Evolutionary conservation across 1,284 basidiomycete genomes (phyloP), one percentile per base, ranked within the genome.

Genomic region (Dichomitus squalens): DNA sequence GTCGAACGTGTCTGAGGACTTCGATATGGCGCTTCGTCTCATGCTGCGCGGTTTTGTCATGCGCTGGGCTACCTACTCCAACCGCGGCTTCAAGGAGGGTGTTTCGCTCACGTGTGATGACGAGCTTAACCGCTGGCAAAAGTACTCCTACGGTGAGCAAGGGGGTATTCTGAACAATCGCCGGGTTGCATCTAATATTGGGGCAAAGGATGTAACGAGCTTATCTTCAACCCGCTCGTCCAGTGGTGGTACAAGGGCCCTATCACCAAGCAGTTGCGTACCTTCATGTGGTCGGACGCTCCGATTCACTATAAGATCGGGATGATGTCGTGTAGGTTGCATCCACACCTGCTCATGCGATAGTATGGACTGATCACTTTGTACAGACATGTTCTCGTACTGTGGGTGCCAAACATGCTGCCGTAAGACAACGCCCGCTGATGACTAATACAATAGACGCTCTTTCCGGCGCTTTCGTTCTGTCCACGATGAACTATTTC

Each of bases 121-220:
- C 66, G 90, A 91, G 68, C 74, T 91, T 3, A 93, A 93, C 63
- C 74, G 92, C 3, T 95, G 92, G 92, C 89, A 93, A 64, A 95
- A 95, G 69, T 95, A 94, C 66, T 80, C 89, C 0, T 94, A 89
- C 69, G 91, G 92, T 90, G 69, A 59, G 77, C 71, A 31, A 31
- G 29, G 11, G 29, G 29, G 29, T 31, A 31, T 5, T 11, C 29
- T 11, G 29, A 11, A 31, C n/a, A n/a, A n/a, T n/a, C n/a, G n/a
- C n/a, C n/a, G 46, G 64, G 35, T 48, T 63, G 64, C 57, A 3
- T 7, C 1, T 20, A 5, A 50, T n/a, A 8, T 16, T 18, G 49
- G 7, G 14, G 56, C 59, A 58, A 41, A 74, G 79, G 85, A 35
- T 85, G 84, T 73, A 84, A 84, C 63, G 90, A 92, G 71, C 77